Evolutionary conservation across 2,329 filamentous ascomycete species (phyloP), one percentile per base, ranked within the genome.

Genomic region (Tolypocladium sp.): DNA sequence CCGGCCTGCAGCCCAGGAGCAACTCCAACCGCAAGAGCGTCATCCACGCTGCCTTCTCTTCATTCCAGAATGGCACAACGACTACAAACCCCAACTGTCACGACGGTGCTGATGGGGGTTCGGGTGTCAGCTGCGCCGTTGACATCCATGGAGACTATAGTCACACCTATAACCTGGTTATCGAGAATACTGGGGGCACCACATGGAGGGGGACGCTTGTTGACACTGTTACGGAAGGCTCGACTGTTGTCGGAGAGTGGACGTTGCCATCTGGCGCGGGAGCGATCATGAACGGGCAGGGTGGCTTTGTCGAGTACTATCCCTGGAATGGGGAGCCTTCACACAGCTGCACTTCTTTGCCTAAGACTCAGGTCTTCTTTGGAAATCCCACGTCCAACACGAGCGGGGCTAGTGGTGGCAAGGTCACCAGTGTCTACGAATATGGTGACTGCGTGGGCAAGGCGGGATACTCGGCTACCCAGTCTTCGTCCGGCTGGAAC

Each of bases 81-180:
- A 61, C 62, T 2, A 30, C 12, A 5, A 56, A 67, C 35, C 17
- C 58, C 0, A 65, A 65, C 40, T 68, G 69, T 64, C 2, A 65
- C 52, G 1, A 63, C 55, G 58, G 68, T 37, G 64, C 70, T 59
- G 64, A 73, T 57, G 59, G 66, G 59, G 54, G 67, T 51, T 62
- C 68, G 57, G 59, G 65, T 12, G 60, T 67, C 10, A 65, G 68
- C 58, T 65, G 66, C 58, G 42, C 62, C 22, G 10, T 66, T 4
- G 61, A 63, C 2, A 54, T 67, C 7, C 33, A 46, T 0, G 60
- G 58, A 4, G 57, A 62, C 37, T 69, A 68, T 54, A 56, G 35
- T 7, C 54, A 63, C 46, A 66, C 59, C 9, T 67, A 62, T 38
- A 60, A 66, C 58, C 27, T 64, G 9, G 54, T 61, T 13, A 57